phyloP scores from a whole-genome alignment of 2,329 filamentous ascomycete species.

The Phialophora macrospora region DNA sequence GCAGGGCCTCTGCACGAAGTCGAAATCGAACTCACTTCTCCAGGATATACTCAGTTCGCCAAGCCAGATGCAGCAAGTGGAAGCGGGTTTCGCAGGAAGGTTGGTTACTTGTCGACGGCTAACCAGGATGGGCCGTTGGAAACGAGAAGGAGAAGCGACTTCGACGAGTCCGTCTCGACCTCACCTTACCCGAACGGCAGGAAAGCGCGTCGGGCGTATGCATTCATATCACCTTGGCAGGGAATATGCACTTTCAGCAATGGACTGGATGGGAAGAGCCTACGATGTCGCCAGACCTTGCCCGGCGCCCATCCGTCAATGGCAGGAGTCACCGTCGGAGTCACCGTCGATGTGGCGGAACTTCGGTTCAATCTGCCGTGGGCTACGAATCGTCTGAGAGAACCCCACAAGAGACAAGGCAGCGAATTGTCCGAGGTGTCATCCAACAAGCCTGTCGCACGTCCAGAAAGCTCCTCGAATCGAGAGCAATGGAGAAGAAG shows the following conservation, averaged over 20 bases:
- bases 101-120: slow-evolving; percentile 26
- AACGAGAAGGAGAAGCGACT: slow-evolving; percentile 26
- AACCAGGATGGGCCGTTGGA: slow-evolving; percentile 14
- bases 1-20: slow-evolving; percentile 40
- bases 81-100: slow-evolving; percentile 32
- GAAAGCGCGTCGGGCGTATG: slow-evolving; percentile 31
- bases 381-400: slow-evolving; percentile 32
- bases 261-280: slow-evolving; percentile 72
- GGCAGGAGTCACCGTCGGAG: slow-evolving; percentile 39
- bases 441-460: not conserved
- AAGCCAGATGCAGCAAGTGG: slow-evolving; percentile 30
- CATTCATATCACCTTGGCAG: slow-evolving; percentile 85
- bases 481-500: slow-evolving; percentile 36
- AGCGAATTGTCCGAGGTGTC: slow-evolving; percentile 19
- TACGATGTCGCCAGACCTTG: slow-evolving; percentile 76
- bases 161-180: slow-evolving; percentile 21
- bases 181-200: slow-evolving; percentile 7
- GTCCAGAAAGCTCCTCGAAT: slow-evolving; percentile 21
- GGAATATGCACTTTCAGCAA: slow-evolving; percentile 85
- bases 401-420: slow-evolving; percentile 30
- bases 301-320: slow-evolving; percentile 44
- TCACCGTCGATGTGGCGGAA: slow-evolving; percentile 68
- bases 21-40: slow-evolving; percentile 62
- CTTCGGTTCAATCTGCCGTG: slow-evolving; percentile 80
- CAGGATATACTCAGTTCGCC: slow-evolving; percentile 65